A percentile compares a stretch with the other conserved stretches of the same genome.
Conservation (phyloP, 331 rosid species). For the Phaseolus coccineus region DNA sequence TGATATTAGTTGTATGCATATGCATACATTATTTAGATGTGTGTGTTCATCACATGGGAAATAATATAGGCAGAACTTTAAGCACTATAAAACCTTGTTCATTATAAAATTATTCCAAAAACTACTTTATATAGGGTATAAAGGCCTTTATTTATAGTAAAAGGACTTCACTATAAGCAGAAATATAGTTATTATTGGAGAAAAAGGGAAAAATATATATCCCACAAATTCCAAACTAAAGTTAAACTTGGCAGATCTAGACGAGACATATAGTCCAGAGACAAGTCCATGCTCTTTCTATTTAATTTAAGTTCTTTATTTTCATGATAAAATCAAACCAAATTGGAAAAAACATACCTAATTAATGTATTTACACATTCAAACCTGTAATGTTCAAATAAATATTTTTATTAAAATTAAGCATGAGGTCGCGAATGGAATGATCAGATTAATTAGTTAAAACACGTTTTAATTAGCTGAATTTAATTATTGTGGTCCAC, state of each 20-base stretch:
- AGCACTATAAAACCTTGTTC: too few relatives aligned
- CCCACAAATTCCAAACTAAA: conserved; percentile 3
- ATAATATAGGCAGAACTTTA: too few relatives aligned
- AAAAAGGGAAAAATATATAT: neutral
- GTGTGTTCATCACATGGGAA: too few relatives aligned
- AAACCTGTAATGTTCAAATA: neutral
- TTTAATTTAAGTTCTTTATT: neutral
- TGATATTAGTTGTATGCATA: too few relatives aligned
- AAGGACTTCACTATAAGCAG: too few relatives aligned
- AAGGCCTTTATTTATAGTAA: too few relatives aligned
- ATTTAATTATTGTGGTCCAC: too few relatives aligned
- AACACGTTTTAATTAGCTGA: too few relatives aligned
- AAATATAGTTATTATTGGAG: neutral
- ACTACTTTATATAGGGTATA: too few relatives aligned
- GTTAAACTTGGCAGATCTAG: conserved; percentile 6
- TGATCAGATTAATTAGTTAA: too few relatives aligned
- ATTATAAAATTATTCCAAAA: too few relatives aligned
- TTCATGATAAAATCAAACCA: conserved; percentile 8
- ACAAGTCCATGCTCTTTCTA: neutral
- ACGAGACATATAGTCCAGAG: neutral
- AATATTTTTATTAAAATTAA: neutral
- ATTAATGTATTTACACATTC: neutral
- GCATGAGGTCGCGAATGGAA: neutral
- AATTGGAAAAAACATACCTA: neutral
- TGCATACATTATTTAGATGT: too few relatives aligned